A percentile compares a stretch with the other conserved stretches of the same genome.
Evolutionary conservation across 164 flowering plant genomes (phyloP).

Genomic region (Brasenia schreberi): DNA sequence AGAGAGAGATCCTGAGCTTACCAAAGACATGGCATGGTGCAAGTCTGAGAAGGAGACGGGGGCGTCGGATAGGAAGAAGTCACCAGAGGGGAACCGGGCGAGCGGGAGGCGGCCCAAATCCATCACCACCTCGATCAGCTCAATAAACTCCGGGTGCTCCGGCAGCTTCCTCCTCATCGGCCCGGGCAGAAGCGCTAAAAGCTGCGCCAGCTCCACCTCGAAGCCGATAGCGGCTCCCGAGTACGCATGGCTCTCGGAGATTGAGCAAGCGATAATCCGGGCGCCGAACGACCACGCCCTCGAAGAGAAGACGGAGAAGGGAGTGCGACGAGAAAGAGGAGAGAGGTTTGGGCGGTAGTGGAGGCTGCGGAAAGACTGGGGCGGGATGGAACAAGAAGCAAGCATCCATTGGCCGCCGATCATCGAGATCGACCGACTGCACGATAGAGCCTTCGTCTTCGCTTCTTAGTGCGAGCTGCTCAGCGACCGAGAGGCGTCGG

Average conservation of each 20-base stretch:
- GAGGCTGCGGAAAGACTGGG: background rate
- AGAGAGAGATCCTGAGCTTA: slow-evolving; percentile 4
- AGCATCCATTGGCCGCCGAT: too few species aligned
- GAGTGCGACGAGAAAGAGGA: background rate
- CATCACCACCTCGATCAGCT: slow-evolving; percentile 84
- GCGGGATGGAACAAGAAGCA: too few species aligned
- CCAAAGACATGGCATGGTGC: slow-evolving; percentile 54
- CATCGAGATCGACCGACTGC: too few species aligned
- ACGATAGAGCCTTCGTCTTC: too few species aligned
- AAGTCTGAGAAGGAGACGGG: slow-evolving; percentile 48
- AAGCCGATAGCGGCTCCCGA: slow-evolving; percentile 19
- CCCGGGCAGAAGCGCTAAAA: slow-evolving; percentile 65
- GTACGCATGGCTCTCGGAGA: too few species aligned
- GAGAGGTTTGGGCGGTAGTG: background rate
- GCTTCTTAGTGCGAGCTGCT: too few species aligned
- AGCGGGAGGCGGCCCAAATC: slow-evolving; percentile 83
- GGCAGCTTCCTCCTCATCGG: slow-evolving; percentile 38
- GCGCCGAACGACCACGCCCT: background rate
- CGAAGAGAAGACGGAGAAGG: background rate
- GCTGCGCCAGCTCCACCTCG: slow-evolving; percentile 47
- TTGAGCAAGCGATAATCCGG: too few species aligned
- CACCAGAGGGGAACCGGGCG: slow-evolving; percentile 85
- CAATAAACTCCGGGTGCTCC: slow-evolving; percentile 48
- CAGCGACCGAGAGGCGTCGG: too few species aligned
- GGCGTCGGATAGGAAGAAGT: slow-evolving; percentile 45